Base-by-base conservation (phyloP, 2,329 filamentous ascomycete genomes). In the Fusarium oxysporum region DNA sequence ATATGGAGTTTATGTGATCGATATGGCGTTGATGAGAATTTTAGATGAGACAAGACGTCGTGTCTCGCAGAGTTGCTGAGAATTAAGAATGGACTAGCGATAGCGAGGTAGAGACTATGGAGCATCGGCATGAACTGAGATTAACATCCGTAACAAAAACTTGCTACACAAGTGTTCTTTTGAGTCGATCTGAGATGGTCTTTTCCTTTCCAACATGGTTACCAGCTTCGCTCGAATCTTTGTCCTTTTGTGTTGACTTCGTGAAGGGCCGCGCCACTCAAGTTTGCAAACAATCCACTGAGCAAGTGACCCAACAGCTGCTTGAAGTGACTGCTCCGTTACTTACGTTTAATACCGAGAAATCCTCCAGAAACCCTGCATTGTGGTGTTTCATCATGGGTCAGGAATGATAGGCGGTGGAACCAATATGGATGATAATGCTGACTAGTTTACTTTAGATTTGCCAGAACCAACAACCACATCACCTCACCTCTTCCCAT, bases 1-100 rank as follows among this genome's bases (percentile, higher is more conserved):
- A 59, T 16, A 57, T 37, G 68, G 71, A 74, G 71, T 73, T 73
- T 62, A 55, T 40, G 55, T 71, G 71, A 41, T 57, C 45, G 62
- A 73, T 23, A 45, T 59, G 66, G 66, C 70, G 66, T 73, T 73
- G 70, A 58, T 60, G 40, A 41, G 45, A 57, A 53, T 45, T 47
- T 63, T 57, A 57, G 58, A 73, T 62, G 60, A 43, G 25, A 37
- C 14, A 11, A 32, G 35, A 44, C 17, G 16, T 32, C 13, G 28
- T 40, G 53, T 57, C 48, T 65, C 45, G 17, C 41, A 44, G 38
- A 43, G 37, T 41, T 58, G 25, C 23, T 40, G 47, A 61, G 35
- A 55, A 51, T 45, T 55, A 53, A 69, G 66, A 58, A 40, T 73
- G 66, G 45, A 59, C 50, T 51, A 54, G 44, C 40, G 35, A 47